Evolutionary conservation across 2,329 filamentous ascomycete genomes (phyloP).

Genomic region (Beauveria caledonica): DNA sequence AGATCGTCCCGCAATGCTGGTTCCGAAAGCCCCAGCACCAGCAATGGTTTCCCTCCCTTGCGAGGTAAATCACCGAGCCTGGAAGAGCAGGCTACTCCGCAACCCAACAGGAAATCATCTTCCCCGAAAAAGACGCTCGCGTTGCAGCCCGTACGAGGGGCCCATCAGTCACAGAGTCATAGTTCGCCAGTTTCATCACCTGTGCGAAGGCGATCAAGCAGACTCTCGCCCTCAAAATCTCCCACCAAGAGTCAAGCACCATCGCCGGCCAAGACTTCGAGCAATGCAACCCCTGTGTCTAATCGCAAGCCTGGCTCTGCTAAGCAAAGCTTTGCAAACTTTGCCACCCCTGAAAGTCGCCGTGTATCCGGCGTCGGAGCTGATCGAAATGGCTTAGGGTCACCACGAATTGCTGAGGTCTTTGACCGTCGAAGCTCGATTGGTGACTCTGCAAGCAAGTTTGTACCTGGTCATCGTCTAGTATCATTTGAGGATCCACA

Average conservation of each 20-base stretch:
- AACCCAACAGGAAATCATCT: slow-evolving; percentile 18
- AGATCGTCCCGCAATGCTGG: slow-evolving; percentile 17
- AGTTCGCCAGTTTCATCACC: neutral
- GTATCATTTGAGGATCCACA: slow-evolving; percentile 60
- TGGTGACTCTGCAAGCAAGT: slow-evolving; percentile 55
- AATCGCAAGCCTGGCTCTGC: neutral
- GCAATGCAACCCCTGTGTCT: neutral
- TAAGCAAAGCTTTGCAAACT: neutral
- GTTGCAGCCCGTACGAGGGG: slow-evolving; percentile 25
- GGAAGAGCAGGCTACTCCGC: slow-evolving; percentile 8
- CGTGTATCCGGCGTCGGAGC: slow-evolving; percentile 60
- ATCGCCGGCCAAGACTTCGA: neutral
- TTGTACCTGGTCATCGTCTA: slow-evolving; percentile 45
- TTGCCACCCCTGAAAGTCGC: slow-evolving; percentile 29
- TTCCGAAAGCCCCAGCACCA: slow-evolving; percentile 26
- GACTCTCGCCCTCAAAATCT: slow-evolving; percentile 1
- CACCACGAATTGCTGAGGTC: slow-evolving; percentile 62
- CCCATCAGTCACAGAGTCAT: neutral
- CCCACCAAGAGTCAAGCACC: neutral
- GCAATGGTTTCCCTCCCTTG: slow-evolving; percentile 47
- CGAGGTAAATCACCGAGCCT: slow-evolving; percentile 28
- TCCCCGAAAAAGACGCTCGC: slow-evolving; percentile 19
- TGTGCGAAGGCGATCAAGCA: neutral
- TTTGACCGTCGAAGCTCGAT: slow-evolving; percentile 66
- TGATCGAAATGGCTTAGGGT: slow-evolving; percentile 64